Evolutionary conservation across 2,329 filamentous ascomycete species (phyloP).

Genomic region (Pleoardoris graminearum): DNA sequence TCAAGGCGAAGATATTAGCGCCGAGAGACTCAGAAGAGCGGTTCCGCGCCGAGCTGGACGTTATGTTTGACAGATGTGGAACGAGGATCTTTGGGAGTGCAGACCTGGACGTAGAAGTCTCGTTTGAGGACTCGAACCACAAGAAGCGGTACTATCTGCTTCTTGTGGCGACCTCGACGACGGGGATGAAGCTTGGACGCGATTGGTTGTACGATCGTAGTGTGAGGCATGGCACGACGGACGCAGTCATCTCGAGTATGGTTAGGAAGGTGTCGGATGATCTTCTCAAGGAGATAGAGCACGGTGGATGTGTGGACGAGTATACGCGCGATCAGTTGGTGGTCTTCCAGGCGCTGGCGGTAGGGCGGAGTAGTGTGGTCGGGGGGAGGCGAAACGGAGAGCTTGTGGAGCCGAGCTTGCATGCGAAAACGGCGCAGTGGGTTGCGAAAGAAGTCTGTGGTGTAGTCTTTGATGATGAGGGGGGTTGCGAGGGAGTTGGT

Average conservation of each 20-base stretch:
- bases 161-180: conserved; percentile 56
- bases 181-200: conserved; percentile 54
- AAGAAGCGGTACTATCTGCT: conserved; percentile 57
- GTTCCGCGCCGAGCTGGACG: conserved; percentile 30
- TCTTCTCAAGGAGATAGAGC: conserved; percentile 51
- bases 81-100: conserved; percentile 21
- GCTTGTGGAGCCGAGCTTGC: conserved; percentile 46
- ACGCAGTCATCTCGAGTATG: conserved; percentile 40
- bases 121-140: conserved; percentile 50
- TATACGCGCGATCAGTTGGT: conserved; percentile 63
- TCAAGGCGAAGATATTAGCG: conserved; percentile 47
- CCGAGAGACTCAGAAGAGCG: conserved; percentile 37
- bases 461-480: conserved; percentile 44
- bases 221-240: conserved; percentile 25
- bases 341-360: conserved; percentile 61
- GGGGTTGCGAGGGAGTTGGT: conserved; percentile 44
- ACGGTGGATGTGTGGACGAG: conserved; percentile 57
- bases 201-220: conserved; percentile 54
- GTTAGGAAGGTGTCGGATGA: conserved; percentile 50
- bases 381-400: conserved; percentile 27
- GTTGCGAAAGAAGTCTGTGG: conserved; percentile 46
- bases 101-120: conserved; percentile 18
- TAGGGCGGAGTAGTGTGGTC: conserved; percentile 45
- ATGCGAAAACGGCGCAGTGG: conserved; percentile 53
- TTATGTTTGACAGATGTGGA: conserved; percentile 26